Conservation (phyloP, 73 alveolate species). For the Durusdinium trenchii region DNA sequence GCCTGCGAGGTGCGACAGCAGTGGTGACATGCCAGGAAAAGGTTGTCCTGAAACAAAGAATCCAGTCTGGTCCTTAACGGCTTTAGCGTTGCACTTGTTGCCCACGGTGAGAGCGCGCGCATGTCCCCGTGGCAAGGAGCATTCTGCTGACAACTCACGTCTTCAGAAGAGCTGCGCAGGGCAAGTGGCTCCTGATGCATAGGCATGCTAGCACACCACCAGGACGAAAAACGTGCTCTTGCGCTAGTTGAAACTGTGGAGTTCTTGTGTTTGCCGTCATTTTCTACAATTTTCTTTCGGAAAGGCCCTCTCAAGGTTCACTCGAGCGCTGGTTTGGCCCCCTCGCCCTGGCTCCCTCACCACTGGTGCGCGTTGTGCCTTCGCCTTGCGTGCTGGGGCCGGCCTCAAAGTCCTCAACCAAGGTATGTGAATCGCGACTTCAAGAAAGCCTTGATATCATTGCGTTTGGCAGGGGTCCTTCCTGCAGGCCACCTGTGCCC, state of each 20-base stretch:
- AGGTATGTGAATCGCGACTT: no score
- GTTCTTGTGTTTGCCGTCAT: no score
- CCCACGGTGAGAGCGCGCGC: not conserved
- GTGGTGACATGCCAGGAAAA: constrained; percentile 59
- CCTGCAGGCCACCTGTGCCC: no score
- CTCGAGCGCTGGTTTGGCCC: no score
- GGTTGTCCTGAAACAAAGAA: not conserved
- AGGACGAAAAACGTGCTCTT: not conserved
- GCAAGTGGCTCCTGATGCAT: constrained; percentile 53
- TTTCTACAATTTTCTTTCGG: no score
- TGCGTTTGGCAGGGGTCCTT: no score
- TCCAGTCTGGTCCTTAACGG: not conserved
- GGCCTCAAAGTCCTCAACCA: no score
- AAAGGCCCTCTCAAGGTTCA: not conserved
- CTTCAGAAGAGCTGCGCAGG: constrained; percentile 10
- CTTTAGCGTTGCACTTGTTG: not conserved
- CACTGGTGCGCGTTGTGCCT: no score
- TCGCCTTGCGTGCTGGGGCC: no score
- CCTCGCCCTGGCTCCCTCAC: no score
- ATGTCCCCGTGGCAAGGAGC: constrained; percentile 11
- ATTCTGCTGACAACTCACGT: constrained; percentile 31
- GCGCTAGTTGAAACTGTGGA: not conserved
- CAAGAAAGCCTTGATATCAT: no score
- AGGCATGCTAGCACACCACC: constrained; percentile 79
- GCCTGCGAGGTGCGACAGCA: constrained; percentile 74